Evolutionary conservation across 1,139 yeast species (phyloP).

Genomic region (Nakaseomyces sp.): DNA sequence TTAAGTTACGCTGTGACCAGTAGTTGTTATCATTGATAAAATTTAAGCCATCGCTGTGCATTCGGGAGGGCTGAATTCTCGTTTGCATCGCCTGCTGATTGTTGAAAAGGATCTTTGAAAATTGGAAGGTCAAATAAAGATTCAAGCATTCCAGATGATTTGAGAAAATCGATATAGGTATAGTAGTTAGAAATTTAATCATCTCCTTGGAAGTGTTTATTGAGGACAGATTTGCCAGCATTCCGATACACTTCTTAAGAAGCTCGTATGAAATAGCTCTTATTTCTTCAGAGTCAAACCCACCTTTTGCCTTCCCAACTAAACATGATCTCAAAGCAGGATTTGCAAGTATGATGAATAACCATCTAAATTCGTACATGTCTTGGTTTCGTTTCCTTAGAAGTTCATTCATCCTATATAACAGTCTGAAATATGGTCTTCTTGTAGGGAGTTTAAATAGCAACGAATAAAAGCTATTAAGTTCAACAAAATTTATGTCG

Average conservation of each 20-base stretch:
- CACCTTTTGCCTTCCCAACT: conserved; percentile 23
- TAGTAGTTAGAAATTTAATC: conserved; percentile 50
- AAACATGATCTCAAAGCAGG: conserved; percentile 49
- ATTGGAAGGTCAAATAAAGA: conserved; percentile 55
- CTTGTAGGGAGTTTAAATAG: conserved; percentile 47
- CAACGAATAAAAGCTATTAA: conserved; percentile 37
- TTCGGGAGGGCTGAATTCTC: conserved; percentile 9
- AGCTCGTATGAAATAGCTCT: conserved; percentile 53
- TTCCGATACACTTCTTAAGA: conserved; percentile 56
- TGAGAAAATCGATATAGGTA: conserved; percentile 36
- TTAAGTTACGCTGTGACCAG: neutral
- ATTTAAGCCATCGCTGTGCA: conserved; percentile 10
- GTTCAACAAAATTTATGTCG: conserved; percentile 37
- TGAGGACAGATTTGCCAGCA: conserved; percentile 44
- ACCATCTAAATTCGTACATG: conserved; percentile 40
- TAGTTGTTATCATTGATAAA: neutral
- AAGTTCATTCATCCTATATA: conserved; percentile 42
- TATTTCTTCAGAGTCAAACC: conserved; percentile 42
- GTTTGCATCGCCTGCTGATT: conserved; percentile 3
- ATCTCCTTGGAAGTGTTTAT: conserved; percentile 35
- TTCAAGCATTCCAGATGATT: conserved; percentile 49
- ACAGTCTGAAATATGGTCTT: conserved; percentile 47
- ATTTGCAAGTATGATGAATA: conserved; percentile 52
- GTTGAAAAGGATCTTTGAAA: conserved; percentile 34
- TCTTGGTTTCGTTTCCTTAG: conserved; percentile 35